These are phyloP conservation scores for Macaranga tanarius DNA, from an alignment of 441 rosid genomes.

Conservation along the genomic window DNA sequence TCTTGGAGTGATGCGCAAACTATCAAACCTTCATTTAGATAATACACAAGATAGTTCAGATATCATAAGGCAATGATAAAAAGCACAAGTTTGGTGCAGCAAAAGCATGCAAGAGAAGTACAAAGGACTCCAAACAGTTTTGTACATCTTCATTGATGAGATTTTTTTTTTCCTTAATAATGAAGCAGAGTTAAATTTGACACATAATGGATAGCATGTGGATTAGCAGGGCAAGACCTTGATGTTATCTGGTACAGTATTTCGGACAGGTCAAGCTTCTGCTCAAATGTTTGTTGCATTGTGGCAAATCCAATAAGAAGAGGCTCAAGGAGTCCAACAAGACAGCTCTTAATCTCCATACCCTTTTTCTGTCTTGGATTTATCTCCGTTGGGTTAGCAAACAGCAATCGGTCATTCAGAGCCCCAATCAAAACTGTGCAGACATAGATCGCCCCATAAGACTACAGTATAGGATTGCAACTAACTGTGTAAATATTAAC, in stretches of 20 bases:
- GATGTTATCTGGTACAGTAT: conserved; percentile 94
- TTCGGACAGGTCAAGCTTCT: conserved; percentile 92
- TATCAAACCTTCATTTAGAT: conserved; percentile 76
- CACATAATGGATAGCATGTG: conserved; percentile 2
- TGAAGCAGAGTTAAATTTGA: background rate
- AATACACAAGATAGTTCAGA: conserved; percentile 33
- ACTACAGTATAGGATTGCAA: conserved; percentile 17
- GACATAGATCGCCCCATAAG: conserved; percentile 24
- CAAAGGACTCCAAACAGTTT: background rate
- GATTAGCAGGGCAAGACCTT: conserved; percentile 48
- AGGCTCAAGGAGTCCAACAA: conserved; percentile 96
- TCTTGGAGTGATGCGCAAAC: conserved; percentile 91
- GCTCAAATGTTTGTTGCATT: conserved; percentile 94
- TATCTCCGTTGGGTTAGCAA: conserved; percentile 86
- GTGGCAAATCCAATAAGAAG: conserved; percentile 97
- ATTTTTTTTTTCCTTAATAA: background rate
- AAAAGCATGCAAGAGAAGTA: conserved; percentile 10
- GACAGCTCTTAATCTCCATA: conserved; percentile 88
- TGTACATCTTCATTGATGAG: too few species aligned
- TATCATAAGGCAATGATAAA: conserved; percentile 18
- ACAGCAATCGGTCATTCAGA: conserved; percentile 85
- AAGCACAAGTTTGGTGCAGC: conserved; percentile 10
- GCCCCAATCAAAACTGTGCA: conserved; percentile 88
- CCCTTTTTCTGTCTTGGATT: conserved; percentile 91
- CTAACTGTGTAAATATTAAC: background rate